Base-by-base conservation (phyloP, 2,329 filamentous ascomycete species). In the Fusarium sp. region DNA sequence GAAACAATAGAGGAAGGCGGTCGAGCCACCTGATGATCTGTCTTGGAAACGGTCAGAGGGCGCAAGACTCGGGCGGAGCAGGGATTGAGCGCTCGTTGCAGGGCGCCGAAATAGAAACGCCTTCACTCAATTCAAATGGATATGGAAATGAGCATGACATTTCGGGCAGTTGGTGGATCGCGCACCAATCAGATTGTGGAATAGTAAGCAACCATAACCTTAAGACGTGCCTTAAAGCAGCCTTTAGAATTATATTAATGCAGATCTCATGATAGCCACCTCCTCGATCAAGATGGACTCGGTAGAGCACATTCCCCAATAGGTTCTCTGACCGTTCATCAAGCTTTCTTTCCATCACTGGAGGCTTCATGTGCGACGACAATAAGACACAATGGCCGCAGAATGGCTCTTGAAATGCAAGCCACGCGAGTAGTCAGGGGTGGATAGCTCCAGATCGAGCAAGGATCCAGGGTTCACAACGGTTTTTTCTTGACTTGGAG, bases 41-140 rank as follows among this genome's bases (percentile, higher is more conserved):
- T 68, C 51, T 65, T 65, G 54, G 30, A 63, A 65, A 65, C 56
- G 71, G 67, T 39, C 57, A 35, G 31, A 73, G 74, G 74, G 75
- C 75, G 75, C 75, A 78, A 74, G 63, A 74, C 55, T 75, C 71
- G 74, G 75, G 66, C 71, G 67, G 67, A 65, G 69, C 69, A 77
- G 48, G 75, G 71, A 68, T 69, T 36, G 65, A 64, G 68, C 63
- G 71, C 64, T 63, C 66, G 72, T 65, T 73, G 53, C 65, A 76
- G 68, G 66, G 70, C 67, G 75, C 61, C 41, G 51, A 59, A 55
- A 59, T 33, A 61, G 56, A 64, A 50, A 61, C 33, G 28, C 30
- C 30, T 42, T 42, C 42, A 44, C n/a, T 63, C 22, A 44, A 26
- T 26, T 53, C 47, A 24, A 39, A 55, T 60, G 30, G 30, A 42